Conservation (phyloP, 768 basidiomycete species). For the Pluteus cervinus region DNA sequence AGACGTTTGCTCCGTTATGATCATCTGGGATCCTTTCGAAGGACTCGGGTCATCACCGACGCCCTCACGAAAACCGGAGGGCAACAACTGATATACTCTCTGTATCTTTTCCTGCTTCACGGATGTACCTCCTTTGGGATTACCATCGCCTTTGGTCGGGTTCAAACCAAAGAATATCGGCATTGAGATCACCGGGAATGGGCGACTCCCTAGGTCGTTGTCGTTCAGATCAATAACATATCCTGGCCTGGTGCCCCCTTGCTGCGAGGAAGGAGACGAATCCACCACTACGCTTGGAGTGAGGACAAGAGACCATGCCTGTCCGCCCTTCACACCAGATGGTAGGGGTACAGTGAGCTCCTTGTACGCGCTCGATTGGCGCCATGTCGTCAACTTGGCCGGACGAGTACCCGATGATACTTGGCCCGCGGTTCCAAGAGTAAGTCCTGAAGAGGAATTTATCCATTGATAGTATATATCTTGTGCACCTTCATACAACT, state of each 20-base stretch:
- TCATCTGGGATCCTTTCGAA: constrained; percentile 23
- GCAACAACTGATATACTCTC: constrained; percentile 35
- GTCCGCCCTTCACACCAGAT: constrained; percentile 38
- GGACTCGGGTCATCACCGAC: neutral
- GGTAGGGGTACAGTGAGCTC: constrained; percentile 67
- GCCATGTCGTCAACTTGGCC: constrained; percentile 71
- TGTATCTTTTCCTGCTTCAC: constrained; percentile 68
- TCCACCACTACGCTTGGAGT: constrained; percentile 23
- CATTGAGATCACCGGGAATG: constrained; percentile 65
- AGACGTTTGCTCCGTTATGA: constrained; percentile 73
- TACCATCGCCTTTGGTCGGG: too few species aligned
- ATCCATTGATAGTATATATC: constrained; percentile 79
- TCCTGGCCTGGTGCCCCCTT: constrained; percentile 11
- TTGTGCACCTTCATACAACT: constrained; percentile 44
- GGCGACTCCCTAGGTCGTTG: constrained; percentile 31
- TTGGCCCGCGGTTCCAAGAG: neutral
- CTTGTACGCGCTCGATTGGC: constrained; percentile 65
- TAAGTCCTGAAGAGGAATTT: constrained; percentile 17
- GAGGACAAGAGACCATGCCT: constrained; percentile 64
- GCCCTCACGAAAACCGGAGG: neutral
- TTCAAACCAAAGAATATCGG: constrained; percentile 43
- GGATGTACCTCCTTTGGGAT: constrained; percentile 16
- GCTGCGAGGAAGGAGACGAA: neutral
- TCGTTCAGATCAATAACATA: constrained; percentile 37
- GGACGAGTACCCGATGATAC: constrained; percentile 30